phyloP scores from a whole-genome alignment of 768 basidiomycete species.

The Nidularia sp. region DNA sequence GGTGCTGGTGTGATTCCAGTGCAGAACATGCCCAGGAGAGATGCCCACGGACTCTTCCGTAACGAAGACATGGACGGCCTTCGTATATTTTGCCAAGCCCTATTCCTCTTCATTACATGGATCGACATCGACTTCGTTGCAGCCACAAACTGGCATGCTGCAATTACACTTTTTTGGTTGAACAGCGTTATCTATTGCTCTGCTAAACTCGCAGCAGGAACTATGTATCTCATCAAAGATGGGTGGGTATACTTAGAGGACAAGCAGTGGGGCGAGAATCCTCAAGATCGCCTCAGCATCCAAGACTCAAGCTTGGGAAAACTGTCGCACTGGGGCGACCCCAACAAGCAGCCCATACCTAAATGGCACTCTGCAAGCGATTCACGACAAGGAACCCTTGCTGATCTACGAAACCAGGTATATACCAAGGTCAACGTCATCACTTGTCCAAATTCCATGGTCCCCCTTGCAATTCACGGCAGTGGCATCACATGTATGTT shows the following conservation, averaged over 20 bases:
- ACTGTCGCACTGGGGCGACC: conserved; percentile 9
- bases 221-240: conserved; percentile 8
- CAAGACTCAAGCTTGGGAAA: conserved; percentile 6
- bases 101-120: neutral
- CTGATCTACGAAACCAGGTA: conserved; percentile 6
- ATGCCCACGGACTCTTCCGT: conserved; percentile 6
- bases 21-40: conserved; percentile 2
- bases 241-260: conserved; percentile 9
- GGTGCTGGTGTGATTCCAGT: conserved; percentile 2
- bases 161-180: neutral
- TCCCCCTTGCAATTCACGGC: conserved; percentile 11
- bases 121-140: neutral
- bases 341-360: neutral
- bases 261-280: conserved; percentile 3
- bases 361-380: neutral
- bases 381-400: conserved; percentile 1
- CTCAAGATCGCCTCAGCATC: conserved; percentile 1
- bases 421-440: neutral
- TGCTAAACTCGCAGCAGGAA: conserved; percentile 6
- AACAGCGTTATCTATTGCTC: conserved; percentile 1
- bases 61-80: conserved; percentile 7
- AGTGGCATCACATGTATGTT: conserved; percentile 15
- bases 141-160: neutral
- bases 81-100: neutral
- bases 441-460: conserved; percentile 2